Conservation (phyloP, 2,329 filamentous ascomycete genomes). For the Furcasterigmium furcatum region DNA sequence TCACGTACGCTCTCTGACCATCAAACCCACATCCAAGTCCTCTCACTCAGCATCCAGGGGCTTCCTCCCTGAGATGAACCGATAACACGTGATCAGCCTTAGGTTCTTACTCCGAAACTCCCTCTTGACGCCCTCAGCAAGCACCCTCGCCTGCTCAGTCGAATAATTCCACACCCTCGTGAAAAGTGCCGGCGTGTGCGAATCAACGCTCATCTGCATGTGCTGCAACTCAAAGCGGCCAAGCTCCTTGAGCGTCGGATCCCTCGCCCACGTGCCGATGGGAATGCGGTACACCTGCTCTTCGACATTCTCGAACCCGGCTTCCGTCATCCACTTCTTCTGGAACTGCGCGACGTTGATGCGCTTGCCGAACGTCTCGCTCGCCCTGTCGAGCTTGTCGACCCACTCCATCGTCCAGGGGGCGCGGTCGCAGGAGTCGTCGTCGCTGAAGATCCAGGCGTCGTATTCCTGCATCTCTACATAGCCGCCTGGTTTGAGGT, state of each 20-base stretch:
- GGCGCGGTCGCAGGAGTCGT: slow-evolving; percentile 31
- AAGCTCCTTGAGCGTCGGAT: slow-evolving; percentile 29
- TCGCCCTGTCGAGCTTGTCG: slow-evolving; percentile 28
- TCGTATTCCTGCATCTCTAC: slow-evolving; percentile 36
- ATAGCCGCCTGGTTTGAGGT: slow-evolving; percentile 29
- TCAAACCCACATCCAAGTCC: too few relatives aligned
- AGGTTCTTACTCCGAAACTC: slow-evolving; percentile 30
- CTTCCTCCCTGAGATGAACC: slow-evolving; percentile 26
- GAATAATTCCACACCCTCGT: slow-evolving; percentile 32
- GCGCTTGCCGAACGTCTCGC: slow-evolving; percentile 30
- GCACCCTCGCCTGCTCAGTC: slow-evolving; percentile 33
- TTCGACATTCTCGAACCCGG: slow-evolving; percentile 31
- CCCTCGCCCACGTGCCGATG: slow-evolving; percentile 33
- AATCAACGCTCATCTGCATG: slow-evolving; percentile 40
- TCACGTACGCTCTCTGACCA: too few relatives aligned
- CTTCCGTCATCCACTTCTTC: slow-evolving; percentile 31
- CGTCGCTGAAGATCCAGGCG: slow-evolving; percentile 33
- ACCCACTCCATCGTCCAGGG: slow-evolving; percentile 36
- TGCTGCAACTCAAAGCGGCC: slow-evolving; percentile 31
- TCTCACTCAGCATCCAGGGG: slow-evolving; percentile 7
- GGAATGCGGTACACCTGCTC: slow-evolving; percentile 26
- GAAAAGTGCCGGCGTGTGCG: slow-evolving; percentile 35
- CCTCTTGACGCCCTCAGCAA: slow-evolving; percentile 38
- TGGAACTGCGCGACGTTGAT: slow-evolving; percentile 29
- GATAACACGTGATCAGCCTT: slow-evolving; percentile 28